phyloP scores from a whole-genome alignment of 176 grass and related monocot species.

The Carex myosuroides region DNA sequence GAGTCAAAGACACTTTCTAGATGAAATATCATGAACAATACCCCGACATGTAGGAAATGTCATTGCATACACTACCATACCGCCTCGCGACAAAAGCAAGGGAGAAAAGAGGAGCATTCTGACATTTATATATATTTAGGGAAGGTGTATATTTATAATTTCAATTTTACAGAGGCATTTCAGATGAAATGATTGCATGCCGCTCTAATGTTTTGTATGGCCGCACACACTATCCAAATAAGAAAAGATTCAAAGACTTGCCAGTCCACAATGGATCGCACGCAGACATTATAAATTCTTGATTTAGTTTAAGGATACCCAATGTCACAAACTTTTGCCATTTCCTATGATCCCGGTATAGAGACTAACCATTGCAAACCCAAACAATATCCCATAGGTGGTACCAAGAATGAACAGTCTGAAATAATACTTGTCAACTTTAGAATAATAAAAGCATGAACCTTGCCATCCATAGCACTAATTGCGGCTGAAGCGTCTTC shows the following conservation, averaged over 20 bases:
- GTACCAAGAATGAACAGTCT: background rate
- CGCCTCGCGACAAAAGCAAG: background rate
- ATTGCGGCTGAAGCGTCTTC: conserved; percentile 85
- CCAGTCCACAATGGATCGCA: background rate
- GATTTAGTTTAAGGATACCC: background rate
- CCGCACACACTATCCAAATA: background rate
- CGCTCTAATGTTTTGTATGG: background rate
- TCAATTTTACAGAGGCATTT: background rate
- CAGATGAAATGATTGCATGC: background rate
- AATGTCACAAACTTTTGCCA: background rate
- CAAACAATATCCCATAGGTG: background rate
- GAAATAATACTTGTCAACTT: background rate
- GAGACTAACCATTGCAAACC: background rate
- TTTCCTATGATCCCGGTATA: background rate
- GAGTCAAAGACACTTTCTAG: background rate
- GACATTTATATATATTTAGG: background rate
- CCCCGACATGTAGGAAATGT: background rate
- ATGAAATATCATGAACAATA: background rate
- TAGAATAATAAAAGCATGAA: conserved; percentile 13
- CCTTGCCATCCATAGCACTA: conserved; percentile 73
- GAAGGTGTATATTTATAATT: background rate
- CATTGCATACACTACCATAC: background rate
- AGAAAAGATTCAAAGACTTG: background rate
- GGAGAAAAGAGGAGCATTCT: background rate
- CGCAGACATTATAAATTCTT: background rate